These are phyloP conservation scores for Cynanchum wilfordii DNA, from an alignment of 257 asterid species.

Conservation along the genomic window DNA sequence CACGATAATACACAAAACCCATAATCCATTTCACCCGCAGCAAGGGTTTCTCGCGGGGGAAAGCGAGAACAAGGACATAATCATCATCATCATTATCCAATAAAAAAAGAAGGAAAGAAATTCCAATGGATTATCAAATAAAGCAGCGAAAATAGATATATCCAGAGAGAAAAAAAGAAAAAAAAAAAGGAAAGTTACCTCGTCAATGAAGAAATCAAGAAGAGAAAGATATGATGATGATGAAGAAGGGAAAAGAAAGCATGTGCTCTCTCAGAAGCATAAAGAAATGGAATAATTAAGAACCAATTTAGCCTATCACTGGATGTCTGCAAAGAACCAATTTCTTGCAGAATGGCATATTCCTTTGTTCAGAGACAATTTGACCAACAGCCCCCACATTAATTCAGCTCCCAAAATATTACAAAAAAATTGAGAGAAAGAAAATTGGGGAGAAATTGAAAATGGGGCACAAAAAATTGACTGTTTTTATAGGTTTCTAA, in stretches of 20 bases:
- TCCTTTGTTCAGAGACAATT: slow-evolving; percentile 19
- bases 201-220: slow-evolving; percentile 13
- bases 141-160: background rate
- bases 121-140: background rate
- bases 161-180: background rate
- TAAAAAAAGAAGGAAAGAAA: slow-evolving; percentile 4
- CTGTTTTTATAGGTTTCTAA: background rate
- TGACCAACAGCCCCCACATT: background rate
- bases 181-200: slow-evolving; percentile 20
- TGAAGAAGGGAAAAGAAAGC: slow-evolving; percentile 12
- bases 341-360: slow-evolving; percentile 31
- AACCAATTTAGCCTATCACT: slow-evolving; percentile 7
- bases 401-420: background rate
- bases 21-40: slow-evolving; percentile 6
- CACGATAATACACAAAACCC: slow-evolving; percentile 10
- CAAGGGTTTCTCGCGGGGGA: slow-evolving; percentile 18
- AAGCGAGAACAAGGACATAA: no score
- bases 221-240: background rate
- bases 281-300: slow-evolving; percentile 3
- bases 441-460: background rate
- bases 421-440: background rate
- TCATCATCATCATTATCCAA: background rate
- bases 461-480: background rate
- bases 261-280: slow-evolving; percentile 4
- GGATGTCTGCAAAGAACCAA: slow-evolving; percentile 31